phyloP scores from a whole-genome alignment of 129 eudicot species.

The Centella asiatica region DNA sequence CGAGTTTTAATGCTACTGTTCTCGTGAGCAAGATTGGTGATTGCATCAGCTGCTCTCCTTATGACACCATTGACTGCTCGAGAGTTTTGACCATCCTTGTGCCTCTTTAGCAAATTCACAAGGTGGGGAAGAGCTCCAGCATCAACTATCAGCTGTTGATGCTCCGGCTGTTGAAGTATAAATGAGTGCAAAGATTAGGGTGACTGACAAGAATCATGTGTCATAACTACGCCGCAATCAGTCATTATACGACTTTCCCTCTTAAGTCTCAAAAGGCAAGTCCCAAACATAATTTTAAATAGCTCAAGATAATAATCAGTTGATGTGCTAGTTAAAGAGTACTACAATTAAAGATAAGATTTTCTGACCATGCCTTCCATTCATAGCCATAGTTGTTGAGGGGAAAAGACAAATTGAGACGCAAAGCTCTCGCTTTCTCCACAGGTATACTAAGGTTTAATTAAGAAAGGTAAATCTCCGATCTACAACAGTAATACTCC shows the following conservation, averaged over 20 bases:
- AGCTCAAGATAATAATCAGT: too few species aligned
- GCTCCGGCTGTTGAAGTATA: slow-evolving; percentile 36
- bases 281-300: too few species aligned
- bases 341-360: too few species aligned
- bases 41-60: slow-evolving; percentile 52
- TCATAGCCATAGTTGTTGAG: too few species aligned
- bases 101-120: slow-evolving; percentile 38
- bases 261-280: too few species aligned
- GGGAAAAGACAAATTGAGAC: too few species aligned
- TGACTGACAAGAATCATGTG: background rate
- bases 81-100: slow-evolving; percentile 18
- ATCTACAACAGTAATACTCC: background rate
- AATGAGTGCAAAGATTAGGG: background rate
- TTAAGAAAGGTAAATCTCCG: background rate
- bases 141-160: slow-evolving; percentile 49
- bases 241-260: too few species aligned
- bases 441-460: background rate
- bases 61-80: slow-evolving; percentile 39
- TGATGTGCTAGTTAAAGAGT: too few species aligned
- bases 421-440: background rate
- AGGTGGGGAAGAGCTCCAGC: slow-evolving; percentile 50
- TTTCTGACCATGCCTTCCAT: too few species aligned
- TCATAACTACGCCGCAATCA: too few species aligned
- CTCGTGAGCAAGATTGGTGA: slow-evolving; percentile 60
- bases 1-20: slow-evolving; percentile 39